phyloP scores from a whole-genome alignment of 2,329 filamentous ascomycete species.

The Arthrobotrys entomopaga region DNA sequence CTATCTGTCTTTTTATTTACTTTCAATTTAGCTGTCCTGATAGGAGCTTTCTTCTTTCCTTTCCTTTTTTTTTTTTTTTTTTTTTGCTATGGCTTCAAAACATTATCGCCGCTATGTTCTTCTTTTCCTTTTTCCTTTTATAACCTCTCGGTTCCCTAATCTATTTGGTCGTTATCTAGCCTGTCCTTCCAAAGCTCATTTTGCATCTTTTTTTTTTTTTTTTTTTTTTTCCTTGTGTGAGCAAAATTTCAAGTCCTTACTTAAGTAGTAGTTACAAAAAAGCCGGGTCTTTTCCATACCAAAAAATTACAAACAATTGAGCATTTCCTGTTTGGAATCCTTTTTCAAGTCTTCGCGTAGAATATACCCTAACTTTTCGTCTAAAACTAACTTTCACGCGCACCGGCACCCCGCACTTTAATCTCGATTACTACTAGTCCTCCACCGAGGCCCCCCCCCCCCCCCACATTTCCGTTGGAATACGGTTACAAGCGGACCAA shows the following conservation, averaged over 20 bases:
- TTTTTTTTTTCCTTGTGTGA: not conserved
- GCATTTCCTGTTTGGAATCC: not conserved
- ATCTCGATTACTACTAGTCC: not conserved
- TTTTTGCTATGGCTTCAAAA: not conserved
- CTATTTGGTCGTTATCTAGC: slow-evolving; percentile 34
- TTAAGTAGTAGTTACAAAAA: slow-evolving; percentile 27
- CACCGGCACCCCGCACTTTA: not conserved
- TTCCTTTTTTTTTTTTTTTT: not conserved
- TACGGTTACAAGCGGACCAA: slow-evolving; percentile 7
- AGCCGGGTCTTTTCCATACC: slow-evolving; percentile 42
- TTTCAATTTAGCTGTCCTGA: not conserved
- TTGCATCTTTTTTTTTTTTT: slow-evolving; percentile 4
- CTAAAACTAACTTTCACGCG: not conserved
- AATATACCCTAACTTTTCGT: not conserved
- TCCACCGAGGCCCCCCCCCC: no score
- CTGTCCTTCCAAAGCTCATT: slow-evolving; percentile 7
- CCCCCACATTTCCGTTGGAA: not conserved
- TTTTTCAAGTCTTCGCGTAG: not conserved
- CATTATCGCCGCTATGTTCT: slow-evolving; percentile 4
- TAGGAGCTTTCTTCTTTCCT: not conserved
- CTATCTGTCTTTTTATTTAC: not conserved
- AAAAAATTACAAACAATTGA: slow-evolving; percentile 14
- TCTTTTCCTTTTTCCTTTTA: not conserved
- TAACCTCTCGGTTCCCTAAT: slow-evolving; percentile 16
- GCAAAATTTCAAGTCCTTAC: not conserved